A percentile compares a stretch with the other conserved stretches of the same genome.
phyloP scores from a whole-genome alignment of 2,329 filamentous ascomycete species.

The Pseudopithomyces chartarum region DNA sequence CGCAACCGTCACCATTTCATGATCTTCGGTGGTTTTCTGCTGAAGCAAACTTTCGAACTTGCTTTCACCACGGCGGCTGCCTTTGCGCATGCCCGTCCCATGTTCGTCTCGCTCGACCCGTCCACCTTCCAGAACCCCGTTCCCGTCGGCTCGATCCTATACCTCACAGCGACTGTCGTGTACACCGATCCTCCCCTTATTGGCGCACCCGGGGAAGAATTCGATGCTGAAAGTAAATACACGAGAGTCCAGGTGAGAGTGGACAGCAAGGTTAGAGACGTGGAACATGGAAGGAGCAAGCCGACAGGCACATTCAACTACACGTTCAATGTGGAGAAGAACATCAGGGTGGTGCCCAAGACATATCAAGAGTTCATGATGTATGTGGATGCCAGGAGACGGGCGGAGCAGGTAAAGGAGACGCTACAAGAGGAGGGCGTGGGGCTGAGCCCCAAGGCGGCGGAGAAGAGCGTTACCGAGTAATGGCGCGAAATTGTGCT shows the following conservation, averaged over 20 bases:
- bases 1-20: conserved; percentile 74
- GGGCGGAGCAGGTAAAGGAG: conserved; percentile 57
- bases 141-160: conserved; percentile 74
- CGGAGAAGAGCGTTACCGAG: conserved; percentile 45
- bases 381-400: conserved; percentile 64
- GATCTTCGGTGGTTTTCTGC: conserved; percentile 77
- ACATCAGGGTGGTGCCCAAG: conserved; percentile 69
- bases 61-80: conserved; percentile 76
- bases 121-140: conserved; percentile 77
- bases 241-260: conserved; percentile 73
- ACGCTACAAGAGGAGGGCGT: conserved; percentile 33
- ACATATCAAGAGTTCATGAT: conserved; percentile 69
- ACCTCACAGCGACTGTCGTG: conserved; percentile 72
- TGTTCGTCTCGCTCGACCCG: conserved; percentile 74
- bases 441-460: conserved; percentile 35
- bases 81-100: conserved; percentile 71
- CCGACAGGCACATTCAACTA: conserved; percentile 78
- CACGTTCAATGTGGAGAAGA: conserved; percentile 68
- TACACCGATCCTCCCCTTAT: conserved; percentile 69
- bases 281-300: conserved; percentile 70
- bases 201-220: conserved; percentile 42
- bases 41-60: conserved; percentile 76
- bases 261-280: conserved; percentile 72
- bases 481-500: conserved; percentile 27
- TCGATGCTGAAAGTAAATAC: conserved; percentile 47